Percentiles rank a stretch among this genome's conserved stretches.
These are phyloP conservation scores for Neonectria ditissima DNA, from an alignment of 2,329 filamentous ascomycete genomes.

Conservation along the genomic window DNA sequence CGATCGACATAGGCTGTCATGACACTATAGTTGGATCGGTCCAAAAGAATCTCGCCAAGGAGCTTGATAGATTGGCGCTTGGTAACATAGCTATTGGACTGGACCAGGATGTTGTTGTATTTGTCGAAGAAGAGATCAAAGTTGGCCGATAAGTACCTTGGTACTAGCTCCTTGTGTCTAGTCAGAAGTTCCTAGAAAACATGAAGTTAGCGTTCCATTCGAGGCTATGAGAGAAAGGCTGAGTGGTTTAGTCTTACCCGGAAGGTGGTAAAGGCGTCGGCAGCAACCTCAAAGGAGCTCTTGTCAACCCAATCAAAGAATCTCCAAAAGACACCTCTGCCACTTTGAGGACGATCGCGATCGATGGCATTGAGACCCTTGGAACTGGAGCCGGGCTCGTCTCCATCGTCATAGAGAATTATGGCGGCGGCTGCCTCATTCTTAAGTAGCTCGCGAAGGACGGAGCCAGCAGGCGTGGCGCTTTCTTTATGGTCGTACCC, in stretches of 20 bases:
- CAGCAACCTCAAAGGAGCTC: constrained; percentile 94
- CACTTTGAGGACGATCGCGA: constrained; percentile 78
- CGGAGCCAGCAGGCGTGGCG: constrained; percentile 89
- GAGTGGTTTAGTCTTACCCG: constrained; percentile 67
- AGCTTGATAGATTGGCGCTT: constrained; percentile 98
- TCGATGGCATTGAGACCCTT: constrained; percentile 84
- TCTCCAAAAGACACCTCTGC: constrained; percentile 91
- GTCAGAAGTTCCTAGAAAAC: constrained; percentile 83
- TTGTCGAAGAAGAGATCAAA: constrained; percentile 93
- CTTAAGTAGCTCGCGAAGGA: constrained; percentile 88
- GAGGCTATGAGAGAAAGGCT: neutral
- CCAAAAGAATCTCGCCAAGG: constrained; percentile 91
- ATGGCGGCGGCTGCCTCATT: constrained; percentile 91
- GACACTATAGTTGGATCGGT: constrained; percentile 95
- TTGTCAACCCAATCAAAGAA: constrained; percentile 99
- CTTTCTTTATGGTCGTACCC: constrained; percentile 93
- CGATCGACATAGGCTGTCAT: constrained; percentile 98
- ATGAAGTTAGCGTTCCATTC: constrained; percentile 22
- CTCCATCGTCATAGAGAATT: constrained; percentile 91
- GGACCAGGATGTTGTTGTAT: constrained; percentile 89
- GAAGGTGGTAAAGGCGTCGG: constrained; percentile 98
- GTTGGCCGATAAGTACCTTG: constrained; percentile 87
- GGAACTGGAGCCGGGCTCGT: constrained; percentile 75
- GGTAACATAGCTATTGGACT: constrained; percentile 96
- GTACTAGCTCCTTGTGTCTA: constrained; percentile 91